phyloP scores from a whole-genome alignment of 192 early-diverging fungal genomes.

The Backusella psychrophila region DNA sequence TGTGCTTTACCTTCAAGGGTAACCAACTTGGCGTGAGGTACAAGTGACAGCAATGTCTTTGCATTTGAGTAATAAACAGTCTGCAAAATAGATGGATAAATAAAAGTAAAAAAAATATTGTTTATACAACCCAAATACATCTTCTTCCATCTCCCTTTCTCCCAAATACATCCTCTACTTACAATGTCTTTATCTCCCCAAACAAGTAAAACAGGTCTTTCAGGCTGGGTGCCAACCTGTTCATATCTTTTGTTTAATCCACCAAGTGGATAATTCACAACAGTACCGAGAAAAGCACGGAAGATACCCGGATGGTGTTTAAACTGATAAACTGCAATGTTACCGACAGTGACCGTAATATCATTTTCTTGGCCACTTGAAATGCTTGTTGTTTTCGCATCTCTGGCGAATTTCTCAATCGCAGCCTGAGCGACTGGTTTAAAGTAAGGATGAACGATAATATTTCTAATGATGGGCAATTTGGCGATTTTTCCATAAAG shows the following conservation, averaged over 20 bases:
- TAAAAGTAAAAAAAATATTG: neutral
- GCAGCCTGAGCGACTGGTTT: slow-evolving; percentile 15
- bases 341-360: neutral
- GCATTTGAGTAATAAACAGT: slow-evolving; percentile 29
- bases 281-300: slow-evolving; percentile 29
- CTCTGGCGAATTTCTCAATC: neutral
- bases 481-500: slow-evolving; percentile 4
- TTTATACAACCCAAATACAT: neutral
- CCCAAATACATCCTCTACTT: neutral
- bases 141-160: neutral
- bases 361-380: neutral
- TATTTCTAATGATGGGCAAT: slow-evolving; percentile 10
- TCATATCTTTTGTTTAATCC: slow-evolving; percentile 23
- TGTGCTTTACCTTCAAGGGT: slow-evolving; percentile 27
- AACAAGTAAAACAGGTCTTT: slow-evolving; percentile 24
- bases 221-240: slow-evolving; percentile 18
- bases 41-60: slow-evolving; percentile 5
- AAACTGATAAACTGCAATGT: slow-evolving; percentile 24
- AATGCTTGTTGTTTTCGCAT: neutral
- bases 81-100: slow-evolving; percentile 9
- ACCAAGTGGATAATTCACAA: slow-evolving; percentile 24
- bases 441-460: slow-evolving; percentile 13
- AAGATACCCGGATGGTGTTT: slow-evolving; percentile 32
- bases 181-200: slow-evolving; percentile 36
- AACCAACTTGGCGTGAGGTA: slow-evolving; percentile 22